These are phyloP conservation scores for Acorus gramineus DNA, from an alignment of 106 monocot genomes.

Conservation along the genomic window DNA sequence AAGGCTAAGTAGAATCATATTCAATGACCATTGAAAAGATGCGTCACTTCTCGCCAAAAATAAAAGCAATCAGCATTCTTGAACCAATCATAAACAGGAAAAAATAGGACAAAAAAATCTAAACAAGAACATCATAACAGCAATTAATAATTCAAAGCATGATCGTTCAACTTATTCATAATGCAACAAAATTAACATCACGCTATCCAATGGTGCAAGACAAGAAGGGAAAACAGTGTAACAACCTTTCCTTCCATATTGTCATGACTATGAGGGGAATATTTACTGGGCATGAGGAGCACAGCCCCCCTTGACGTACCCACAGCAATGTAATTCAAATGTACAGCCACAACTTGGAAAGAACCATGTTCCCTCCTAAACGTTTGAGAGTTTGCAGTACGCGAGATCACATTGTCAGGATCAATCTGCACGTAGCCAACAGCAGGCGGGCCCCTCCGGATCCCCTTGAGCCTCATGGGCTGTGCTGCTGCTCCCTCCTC, in stretches of 20 bases:
- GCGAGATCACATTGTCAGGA: constrained; percentile 65
- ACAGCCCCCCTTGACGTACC: constrained; percentile 73
- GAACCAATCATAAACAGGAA: too few relatives aligned
- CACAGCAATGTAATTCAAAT: constrained; percentile 72
- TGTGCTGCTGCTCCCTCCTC: constrained; percentile 93
- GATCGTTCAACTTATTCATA: too few relatives aligned
- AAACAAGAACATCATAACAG: too few relatives aligned
- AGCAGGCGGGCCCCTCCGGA: constrained; percentile 78
- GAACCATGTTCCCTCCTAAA: constrained; percentile 70
- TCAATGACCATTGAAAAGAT: too few relatives aligned
- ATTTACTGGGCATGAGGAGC: constrained; percentile 67
- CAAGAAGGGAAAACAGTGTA: not conserved
- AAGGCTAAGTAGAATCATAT: too few relatives aligned
- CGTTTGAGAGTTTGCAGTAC: constrained; percentile 57
- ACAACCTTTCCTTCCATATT: constrained; percentile 79
- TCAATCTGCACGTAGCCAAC: constrained; percentile 94
- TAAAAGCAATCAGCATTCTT: too few relatives aligned
- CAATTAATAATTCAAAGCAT: too few relatives aligned
- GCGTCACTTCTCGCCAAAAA: too few relatives aligned
- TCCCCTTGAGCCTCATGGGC: constrained; percentile 87
- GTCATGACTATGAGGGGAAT: constrained; percentile 56
- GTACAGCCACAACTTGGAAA: constrained; percentile 61
- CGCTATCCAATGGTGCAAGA: too few relatives aligned
- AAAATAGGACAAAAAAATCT: too few relatives aligned
- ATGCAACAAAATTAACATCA: too few relatives aligned